Conservation (phyloP, 805 yeast genomes). For the Hanseniaspora guilliermondii region DNA sequence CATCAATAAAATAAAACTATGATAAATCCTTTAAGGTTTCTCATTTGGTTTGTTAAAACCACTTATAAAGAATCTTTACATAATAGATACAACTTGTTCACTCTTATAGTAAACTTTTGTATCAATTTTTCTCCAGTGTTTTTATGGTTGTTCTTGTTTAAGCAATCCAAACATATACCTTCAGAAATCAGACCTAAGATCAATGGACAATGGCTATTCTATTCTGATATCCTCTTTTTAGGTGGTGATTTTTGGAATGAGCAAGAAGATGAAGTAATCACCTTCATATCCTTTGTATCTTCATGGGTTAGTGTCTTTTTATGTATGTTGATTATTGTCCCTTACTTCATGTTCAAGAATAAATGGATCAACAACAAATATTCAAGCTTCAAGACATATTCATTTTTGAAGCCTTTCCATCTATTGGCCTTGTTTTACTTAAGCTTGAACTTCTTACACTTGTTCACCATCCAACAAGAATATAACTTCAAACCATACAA, state of each 20-base stretch:
- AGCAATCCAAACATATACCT: slow-evolving; percentile 49
- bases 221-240: slow-evolving; percentile 23
- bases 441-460: slow-evolving; percentile 35
- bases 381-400: slow-evolving; percentile 16
- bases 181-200: slow-evolving; percentile 41
- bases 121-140: slow-evolving; percentile 42
- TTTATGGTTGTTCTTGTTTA: slow-evolving; percentile 44
- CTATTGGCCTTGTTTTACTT: slow-evolving; percentile 17
- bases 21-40: slow-evolving; percentile 22
- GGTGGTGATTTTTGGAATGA: slow-evolving; percentile 26
- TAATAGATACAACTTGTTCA: slow-evolving; percentile 31
- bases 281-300: slow-evolving; percentile 8
- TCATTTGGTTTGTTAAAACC: slow-evolving; percentile 20
- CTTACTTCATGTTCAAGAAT: slow-evolving; percentile 19
- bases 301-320: slow-evolving; percentile 5
- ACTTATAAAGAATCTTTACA: slow-evolving; percentile 7
- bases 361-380: slow-evolving; percentile 27
- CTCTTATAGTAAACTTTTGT: slow-evolving; percentile 34
- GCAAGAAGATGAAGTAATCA: slow-evolving; percentile 19
- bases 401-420: slow-evolving; percentile 15
- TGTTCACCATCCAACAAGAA: slow-evolving; percentile 29
- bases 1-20: not conserved
- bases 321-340: not conserved
- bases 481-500: slow-evolving; percentile 32
- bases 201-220: slow-evolving; percentile 36